Conservation (phyloP, 441 rosid genomes). For the Adansonia rubrostipa region DNA sequence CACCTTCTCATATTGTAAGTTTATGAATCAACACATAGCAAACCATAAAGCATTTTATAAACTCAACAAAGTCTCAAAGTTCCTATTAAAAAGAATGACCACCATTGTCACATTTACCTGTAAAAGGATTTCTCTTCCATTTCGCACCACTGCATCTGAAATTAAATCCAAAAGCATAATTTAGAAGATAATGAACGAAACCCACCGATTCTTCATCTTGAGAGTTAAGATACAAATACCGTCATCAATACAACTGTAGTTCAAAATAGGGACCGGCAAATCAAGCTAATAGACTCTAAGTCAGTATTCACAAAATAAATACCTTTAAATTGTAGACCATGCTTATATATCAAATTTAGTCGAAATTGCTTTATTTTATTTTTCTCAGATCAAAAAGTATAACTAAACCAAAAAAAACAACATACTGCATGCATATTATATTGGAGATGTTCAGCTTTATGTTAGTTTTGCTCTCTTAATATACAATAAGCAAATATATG, state of each 20-base stretch:
- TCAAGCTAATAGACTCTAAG: neutral
- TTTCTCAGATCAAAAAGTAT: neutral
- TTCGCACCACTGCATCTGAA: constrained; percentile 57
- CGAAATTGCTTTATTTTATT: neutral
- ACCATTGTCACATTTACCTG: constrained; percentile 52
- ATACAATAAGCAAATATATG: neutral
- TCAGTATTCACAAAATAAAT: neutral
- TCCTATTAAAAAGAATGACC: neutral
- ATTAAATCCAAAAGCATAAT: constrained; percentile 26
- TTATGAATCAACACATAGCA: neutral
- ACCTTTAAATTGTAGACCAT: neutral
- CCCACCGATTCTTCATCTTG: neutral
- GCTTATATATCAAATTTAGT: constrained; percentile 7
- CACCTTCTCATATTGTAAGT: neutral
- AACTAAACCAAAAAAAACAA: neutral
- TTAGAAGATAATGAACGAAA: constrained; percentile 1
- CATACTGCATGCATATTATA: neutral
- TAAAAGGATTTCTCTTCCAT: constrained; percentile 80
- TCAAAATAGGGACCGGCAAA: neutral
- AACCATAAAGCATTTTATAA: neutral
- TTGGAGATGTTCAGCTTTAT: constrained; percentile 3
- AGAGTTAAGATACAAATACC: neutral
- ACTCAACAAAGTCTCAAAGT: neutral
- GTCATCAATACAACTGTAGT: neutral
- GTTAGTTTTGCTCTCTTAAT: neutral